Evolutionary conservation across 352 stramenopile genomes (phyloP), one percentile per base, ranked within the genome.

Genomic region (Globisporangium megalacanthum): DNA sequence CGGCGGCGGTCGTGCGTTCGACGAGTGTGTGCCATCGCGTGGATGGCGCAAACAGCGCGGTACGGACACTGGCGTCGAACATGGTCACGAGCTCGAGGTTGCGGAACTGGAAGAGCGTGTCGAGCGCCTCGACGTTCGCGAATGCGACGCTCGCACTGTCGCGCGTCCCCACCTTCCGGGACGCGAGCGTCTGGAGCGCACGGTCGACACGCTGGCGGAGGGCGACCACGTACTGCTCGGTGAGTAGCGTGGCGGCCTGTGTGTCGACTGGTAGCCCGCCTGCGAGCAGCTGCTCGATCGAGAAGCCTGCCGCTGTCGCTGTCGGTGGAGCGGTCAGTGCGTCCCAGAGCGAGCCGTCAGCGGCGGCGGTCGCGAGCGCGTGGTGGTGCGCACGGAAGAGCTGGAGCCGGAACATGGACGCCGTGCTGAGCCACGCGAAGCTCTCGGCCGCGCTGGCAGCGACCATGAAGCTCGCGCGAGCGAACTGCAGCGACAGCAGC

Each of bases 381-480:
- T 61, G 39, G 46, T 75, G 70, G 20, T 54, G 79, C 17, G 65
- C 58, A 17, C 73, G 73, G 60, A 83, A 86, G 29, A 86, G 61
- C 57, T 83, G 37, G 42, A 82, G 75, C 25, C 76, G 66, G 60
- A 82, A 83, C 42, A 83, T 65, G 0, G 76, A 79, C 9, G 72
- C 61, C 7, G 69, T 61, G 20, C 42, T 64, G n/a, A 86, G 54
- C 19, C 68, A 61, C 7, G 71, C 70, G 25, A 83, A 70, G 59
- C 64, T 82, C 52, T 86, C 76, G 9, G 78, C 42, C 14, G 68
- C 54, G 62, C 71, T 74, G 41, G 61, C 77, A n/a, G 65, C 68
- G 31, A 86, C 44, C 25, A 83, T 69, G 64, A 86, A 86, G 37
- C 46, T 56, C 35, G 69, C 46, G 36, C 64, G 68, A 1, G 60